Conservation (phyloP, 1,284 basidiomycete genomes). For the Earliella scabrosa region DNA sequence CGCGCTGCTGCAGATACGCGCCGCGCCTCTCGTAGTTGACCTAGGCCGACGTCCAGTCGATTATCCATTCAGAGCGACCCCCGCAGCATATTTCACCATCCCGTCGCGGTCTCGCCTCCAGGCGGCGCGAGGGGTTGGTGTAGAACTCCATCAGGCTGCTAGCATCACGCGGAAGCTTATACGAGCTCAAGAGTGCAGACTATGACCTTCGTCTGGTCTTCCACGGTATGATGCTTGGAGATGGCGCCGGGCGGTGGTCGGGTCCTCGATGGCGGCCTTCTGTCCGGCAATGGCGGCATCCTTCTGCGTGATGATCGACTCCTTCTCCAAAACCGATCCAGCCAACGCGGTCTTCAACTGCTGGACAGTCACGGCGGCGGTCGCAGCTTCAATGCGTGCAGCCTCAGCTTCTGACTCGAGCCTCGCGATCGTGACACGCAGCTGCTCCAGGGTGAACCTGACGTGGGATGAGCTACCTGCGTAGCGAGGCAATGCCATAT, state of each 20-base stretch:
- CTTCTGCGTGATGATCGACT: background rate
- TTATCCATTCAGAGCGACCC: no score
- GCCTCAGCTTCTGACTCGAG: background rate
- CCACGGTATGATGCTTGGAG: background rate
- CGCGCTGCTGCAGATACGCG: no score
- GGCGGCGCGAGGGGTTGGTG: no score
- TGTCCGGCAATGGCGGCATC: background rate
- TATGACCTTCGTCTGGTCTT: background rate
- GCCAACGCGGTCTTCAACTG: background rate
- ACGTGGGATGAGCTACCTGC: no score
- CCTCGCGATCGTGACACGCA: background rate
- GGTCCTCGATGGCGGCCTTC: background rate
- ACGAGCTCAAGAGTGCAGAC: background rate
- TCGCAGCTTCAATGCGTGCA: background rate
- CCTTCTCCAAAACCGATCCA: background rate
- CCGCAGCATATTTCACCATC: no score
- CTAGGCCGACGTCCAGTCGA: no score
- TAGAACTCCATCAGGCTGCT: no score
- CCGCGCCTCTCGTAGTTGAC: no score
- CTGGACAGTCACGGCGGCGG: background rate
- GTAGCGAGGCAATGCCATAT: no score
- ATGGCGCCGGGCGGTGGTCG: background rate
- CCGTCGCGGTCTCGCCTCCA: no score
- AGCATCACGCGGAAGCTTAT: background rate
- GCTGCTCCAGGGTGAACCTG: no score